Percentiles rank a stretch among this genome's conserved stretches.
Conservation (phyloP, 2,329 filamentous ascomycete species). For the Aschersonia sp. region DNA sequence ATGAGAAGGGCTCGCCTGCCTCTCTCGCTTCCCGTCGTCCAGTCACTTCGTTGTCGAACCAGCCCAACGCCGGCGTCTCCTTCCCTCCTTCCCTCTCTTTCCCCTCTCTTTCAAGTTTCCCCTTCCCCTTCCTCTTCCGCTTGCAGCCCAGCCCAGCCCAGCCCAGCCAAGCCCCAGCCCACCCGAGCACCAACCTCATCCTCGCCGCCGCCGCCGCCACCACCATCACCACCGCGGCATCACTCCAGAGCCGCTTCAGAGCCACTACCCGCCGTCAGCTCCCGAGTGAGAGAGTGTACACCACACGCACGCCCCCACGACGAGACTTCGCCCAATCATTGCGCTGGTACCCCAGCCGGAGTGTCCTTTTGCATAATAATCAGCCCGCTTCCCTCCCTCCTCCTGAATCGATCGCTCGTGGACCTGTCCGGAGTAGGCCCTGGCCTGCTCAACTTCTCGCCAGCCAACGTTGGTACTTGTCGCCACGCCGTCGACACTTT, state of each 20-base stretch:
- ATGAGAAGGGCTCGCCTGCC: background rate
- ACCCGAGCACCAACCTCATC: no score
- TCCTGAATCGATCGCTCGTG: background rate
- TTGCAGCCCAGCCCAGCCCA: background rate
- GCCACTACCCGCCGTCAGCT: background rate
- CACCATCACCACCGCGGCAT: background rate
- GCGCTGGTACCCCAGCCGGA: background rate
- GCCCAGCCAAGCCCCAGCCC: no score
- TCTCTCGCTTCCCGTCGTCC: background rate
- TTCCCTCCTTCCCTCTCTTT: background rate
- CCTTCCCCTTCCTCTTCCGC: background rate
- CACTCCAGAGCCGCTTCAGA: background rate
- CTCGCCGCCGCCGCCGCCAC: background rate
- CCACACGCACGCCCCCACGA: background rate
- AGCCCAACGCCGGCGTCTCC: no score
- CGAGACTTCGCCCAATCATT: background rate
- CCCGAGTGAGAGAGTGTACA: background rate
- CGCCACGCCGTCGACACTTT: background rate
- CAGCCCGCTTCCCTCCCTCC: background rate
- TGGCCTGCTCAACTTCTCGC: background rate
- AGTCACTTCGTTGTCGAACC: background rate
- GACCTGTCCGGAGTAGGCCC: background rate
- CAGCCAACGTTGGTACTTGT: background rate
- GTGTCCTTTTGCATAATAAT: background rate
- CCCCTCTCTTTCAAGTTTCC: background rate